Evolutionary conservation across 345 rosid genomes (phyloP), one percentile per base, ranked within the genome.

Genomic region (Eucalyptus regnans): DNA sequence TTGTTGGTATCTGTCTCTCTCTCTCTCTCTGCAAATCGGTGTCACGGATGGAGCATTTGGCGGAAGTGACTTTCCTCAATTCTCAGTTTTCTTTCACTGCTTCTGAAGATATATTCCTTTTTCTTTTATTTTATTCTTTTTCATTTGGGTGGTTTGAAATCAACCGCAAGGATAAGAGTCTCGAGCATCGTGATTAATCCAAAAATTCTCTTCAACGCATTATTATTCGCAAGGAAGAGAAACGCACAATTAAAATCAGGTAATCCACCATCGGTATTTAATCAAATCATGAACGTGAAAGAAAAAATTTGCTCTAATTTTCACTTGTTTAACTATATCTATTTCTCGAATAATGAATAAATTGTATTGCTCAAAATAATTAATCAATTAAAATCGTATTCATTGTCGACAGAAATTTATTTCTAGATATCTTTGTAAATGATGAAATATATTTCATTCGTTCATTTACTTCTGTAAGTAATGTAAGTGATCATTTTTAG

Each of bases 271-370:
- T 1, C 41, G 20, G 20, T 16, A 37, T 37, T 37, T 37, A 37
- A 37, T 64, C 37, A n/a, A 64, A 64, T 16, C 16, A 64, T n/a
- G 11, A 14, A 14, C 3, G 17, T 15, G 41, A 64, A n/a, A 7
- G 11, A 4, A 15, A 64, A 14, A n/a, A 64, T 4, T 15, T 14
- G 14, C 2, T 3, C 11, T 6, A 8, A 48, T 84, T 12, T 84
- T 41, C n/a, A 43, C 6, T 1, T 13, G 10, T 4, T 31, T 9
- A 9, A 8, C 1, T 46, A 0, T 0, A 0, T 15, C 0, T 7
- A 14, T n/a, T 64, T 64, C 1, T 0, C 20, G 7, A 6, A 27
- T 4, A n/a, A 64, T 14, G 37, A 14, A 14, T n/a, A n/a, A n/a
- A 4, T 64, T 64, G 5, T 64, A n/a, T 4, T 14, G 20, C 20